A percentile compares a stretch with the other conserved stretches of the same genome.
These are phyloP conservation scores for Macrocybe gigantea DNA, from an alignment of 768 basidiomycete genomes.

Conservation along the genomic window DNA sequence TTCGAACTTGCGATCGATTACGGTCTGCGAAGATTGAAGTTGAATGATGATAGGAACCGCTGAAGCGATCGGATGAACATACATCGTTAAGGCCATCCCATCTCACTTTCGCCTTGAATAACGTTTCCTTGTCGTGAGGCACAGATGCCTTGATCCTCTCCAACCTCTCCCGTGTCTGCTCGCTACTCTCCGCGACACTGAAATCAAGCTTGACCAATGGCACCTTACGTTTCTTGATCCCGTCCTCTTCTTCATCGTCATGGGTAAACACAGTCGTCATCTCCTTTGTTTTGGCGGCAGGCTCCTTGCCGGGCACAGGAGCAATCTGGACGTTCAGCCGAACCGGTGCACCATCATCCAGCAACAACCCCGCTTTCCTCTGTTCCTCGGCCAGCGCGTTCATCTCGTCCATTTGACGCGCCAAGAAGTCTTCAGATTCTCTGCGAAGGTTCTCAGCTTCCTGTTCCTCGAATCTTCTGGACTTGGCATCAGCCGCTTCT, in stretches of 20 bases:
- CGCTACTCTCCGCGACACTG: conserved; percentile 72
- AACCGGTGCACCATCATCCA: conserved; percentile 90
- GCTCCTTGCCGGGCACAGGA: conserved; percentile 37
- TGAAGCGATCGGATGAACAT: conserved; percentile 20
- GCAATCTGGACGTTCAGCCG: conserved; percentile 75
- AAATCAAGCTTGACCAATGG: conserved; percentile 91
- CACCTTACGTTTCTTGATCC: conserved; percentile 73
- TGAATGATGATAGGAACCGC: conserved; percentile 10
- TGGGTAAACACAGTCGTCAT: conserved; percentile 66
- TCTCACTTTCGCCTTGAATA: conserved; percentile 82
- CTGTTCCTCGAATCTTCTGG: conserved; percentile 75
- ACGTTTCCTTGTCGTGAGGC: conserved; percentile 67
- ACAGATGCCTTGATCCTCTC: conserved; percentile 73
- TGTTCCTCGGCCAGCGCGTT: conserved; percentile 88
- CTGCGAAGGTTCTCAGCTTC: conserved; percentile 83
- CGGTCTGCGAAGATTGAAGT: conserved; percentile 36
- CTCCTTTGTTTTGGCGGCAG: conserved; percentile 48
- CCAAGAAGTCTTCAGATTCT: conserved; percentile 92
- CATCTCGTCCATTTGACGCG: conserved; percentile 94
- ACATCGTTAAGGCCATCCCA: conserved; percentile 93
- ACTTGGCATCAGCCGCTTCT: conserved; percentile 78
- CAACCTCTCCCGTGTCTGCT: conserved; percentile 73
- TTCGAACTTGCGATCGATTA: conserved; percentile 84
- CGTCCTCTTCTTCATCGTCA: conserved; percentile 87
- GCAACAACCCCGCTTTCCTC: conserved; percentile 81